Evolutionary conservation across 768 basidiomycete genomes (phyloP).

Genomic region (Boletus eberwhitei): DNA sequence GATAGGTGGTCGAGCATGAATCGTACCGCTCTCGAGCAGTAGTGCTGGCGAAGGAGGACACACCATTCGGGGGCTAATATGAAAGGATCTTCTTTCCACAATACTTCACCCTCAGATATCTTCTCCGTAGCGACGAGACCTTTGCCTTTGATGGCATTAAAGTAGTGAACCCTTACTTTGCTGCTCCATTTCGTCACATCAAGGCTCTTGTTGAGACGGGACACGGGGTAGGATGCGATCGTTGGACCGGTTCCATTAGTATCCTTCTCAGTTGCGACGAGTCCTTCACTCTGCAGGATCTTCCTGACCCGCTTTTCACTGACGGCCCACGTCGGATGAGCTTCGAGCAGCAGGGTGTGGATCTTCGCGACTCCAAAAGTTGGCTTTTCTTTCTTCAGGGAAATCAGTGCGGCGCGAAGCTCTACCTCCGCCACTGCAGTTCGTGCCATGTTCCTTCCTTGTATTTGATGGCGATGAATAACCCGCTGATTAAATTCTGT

Average conservation of each 20-base stretch:
- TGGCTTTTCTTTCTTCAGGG: slow-evolving; percentile 57
- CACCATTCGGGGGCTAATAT: slow-evolving; percentile 80
- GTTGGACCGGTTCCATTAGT: background rate
- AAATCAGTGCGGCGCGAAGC: slow-evolving; percentile 51
- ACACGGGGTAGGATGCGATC: slow-evolving; percentile 49
- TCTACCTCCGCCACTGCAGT: slow-evolving; percentile 46
- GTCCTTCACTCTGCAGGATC: slow-evolving; percentile 57
- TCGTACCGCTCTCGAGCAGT: no score
- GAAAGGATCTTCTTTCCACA: slow-evolving; percentile 88
- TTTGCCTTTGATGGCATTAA: slow-evolving; percentile 72
- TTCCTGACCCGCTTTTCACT: slow-evolving; percentile 83
- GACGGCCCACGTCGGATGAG: slow-evolving; percentile 68
- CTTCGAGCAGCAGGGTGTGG: slow-evolving; percentile 55
- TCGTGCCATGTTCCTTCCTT: slow-evolving; percentile 12
- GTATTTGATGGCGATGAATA: background rate
- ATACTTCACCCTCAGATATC: slow-evolving; percentile 65
- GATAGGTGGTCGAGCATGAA: background rate
- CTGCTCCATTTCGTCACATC: slow-evolving; percentile 60
- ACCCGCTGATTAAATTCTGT: background rate
- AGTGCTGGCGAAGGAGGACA: slow-evolving; percentile 15
- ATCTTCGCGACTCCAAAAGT: slow-evolving; percentile 70
- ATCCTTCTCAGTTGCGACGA: slow-evolving; percentile 32
- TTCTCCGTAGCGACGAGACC: slow-evolving; percentile 71
- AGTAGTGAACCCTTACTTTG: slow-evolving; percentile 65
- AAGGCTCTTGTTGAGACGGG: slow-evolving; percentile 58